These are phyloP conservation scores for Epichloe brachyelytri DNA, from an alignment of 2,329 filamentous ascomycete species.

Conservation along the genomic window DNA sequence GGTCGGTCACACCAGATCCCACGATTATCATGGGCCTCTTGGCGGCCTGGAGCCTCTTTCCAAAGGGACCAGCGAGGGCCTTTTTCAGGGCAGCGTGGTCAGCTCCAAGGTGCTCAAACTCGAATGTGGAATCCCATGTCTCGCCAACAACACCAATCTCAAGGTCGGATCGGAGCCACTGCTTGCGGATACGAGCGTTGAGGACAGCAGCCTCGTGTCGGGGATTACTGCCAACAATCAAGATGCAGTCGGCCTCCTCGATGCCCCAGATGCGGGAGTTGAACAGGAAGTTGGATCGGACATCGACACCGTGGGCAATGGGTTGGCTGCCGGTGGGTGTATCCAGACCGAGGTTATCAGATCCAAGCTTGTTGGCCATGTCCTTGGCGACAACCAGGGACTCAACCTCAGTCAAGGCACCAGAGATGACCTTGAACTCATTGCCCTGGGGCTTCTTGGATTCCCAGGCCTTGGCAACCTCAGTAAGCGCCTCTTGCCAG, in stretches of 20 bases:
- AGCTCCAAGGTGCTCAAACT: constrained; percentile 79
- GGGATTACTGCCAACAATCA: constrained; percentile 90
- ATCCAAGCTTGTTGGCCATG: constrained; percentile 88
- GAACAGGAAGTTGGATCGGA: constrained; percentile 91
- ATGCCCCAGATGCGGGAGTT: constrained; percentile 92
- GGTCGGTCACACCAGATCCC: constrained; percentile 83
- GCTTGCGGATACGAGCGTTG: constrained; percentile 94
- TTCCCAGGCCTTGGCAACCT: constrained; percentile 71
- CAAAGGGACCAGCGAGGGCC: constrained; percentile 74
- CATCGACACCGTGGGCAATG: constrained; percentile 81
- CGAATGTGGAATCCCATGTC: constrained; percentile 85
- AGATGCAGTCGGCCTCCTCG: constrained; percentile 83
- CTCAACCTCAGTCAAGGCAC: constrained; percentile 83
- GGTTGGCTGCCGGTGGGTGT: constrained; percentile 74
- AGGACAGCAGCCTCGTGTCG: constrained; percentile 89
- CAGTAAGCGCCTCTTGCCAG: constrained; percentile 89
- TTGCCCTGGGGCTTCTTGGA: constrained; percentile 72
- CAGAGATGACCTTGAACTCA: constrained; percentile 91
- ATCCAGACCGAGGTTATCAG: constrained; percentile 89
- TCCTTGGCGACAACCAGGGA: constrained; percentile 95
- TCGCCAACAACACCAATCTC: constrained; percentile 87
- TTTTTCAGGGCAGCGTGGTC: constrained; percentile 72
- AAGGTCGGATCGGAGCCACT: constrained; percentile 90
- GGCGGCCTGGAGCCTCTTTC: constrained; percentile 78
- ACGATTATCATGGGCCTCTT: constrained; percentile 95